phyloP scores from a whole-genome alignment of 208 protist species.

The Trypanosoma rangeli region DNA sequence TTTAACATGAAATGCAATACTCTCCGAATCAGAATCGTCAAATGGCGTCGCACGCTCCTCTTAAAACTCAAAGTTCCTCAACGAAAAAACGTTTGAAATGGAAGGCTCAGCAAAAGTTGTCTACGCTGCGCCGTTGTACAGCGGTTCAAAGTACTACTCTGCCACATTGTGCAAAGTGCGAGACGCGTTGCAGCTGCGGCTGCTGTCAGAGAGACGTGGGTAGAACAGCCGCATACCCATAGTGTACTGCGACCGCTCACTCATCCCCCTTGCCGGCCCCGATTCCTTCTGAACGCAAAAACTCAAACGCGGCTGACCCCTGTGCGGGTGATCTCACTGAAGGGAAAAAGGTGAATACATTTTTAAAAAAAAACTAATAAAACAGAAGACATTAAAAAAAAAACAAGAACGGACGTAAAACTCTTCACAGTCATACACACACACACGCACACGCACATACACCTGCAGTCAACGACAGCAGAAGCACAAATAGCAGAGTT shows the following conservation, averaged over 20 bases:
- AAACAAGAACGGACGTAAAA: conserved; percentile 1
- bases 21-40: not conserved
- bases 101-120: not conserved
- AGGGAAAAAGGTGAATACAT: not conserved
- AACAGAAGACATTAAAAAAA: not conserved
- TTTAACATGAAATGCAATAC: not conserved
- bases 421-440: not conserved
- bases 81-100: not conserved
- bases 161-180: not conserved
- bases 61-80: not conserved
- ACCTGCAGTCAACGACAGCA: not conserved
- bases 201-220: not conserved
- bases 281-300: not conserved
- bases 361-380: not conserved
- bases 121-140: not conserved
- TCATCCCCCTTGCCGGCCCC: too few relatives aligned
- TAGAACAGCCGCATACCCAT: not conserved
- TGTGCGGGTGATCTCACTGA: not conserved
- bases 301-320: not conserved
- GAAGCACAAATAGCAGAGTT: too few relatives aligned
- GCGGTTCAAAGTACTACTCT: not conserved
- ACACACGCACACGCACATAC: conserved; percentile 17
- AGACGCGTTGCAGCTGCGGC: not conserved
- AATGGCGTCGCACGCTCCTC: not conserved
- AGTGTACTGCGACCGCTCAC: too few relatives aligned